Conservation (phyloP, 331 rosid species). For the Erythrophleum ivorense region DNA sequence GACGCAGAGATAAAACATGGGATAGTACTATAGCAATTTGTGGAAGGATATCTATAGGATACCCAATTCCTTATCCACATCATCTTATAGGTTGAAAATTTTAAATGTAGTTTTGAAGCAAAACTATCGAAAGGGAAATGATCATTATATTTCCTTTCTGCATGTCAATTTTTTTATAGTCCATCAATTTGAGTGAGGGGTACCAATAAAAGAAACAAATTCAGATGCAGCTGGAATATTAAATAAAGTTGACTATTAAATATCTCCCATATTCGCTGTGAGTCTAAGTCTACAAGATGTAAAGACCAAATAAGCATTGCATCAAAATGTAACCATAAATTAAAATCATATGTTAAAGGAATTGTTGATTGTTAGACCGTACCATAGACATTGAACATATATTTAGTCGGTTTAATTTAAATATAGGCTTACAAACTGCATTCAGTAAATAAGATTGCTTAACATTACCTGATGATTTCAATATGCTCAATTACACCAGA, state of each 20-base stretch:
- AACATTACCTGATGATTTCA: slow-evolving; percentile 59
- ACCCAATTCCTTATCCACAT: not conserved
- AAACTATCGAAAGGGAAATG: not conserved
- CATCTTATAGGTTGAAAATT: not conserved
- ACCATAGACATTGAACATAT: not conserved
- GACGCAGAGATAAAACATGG: not conserved
- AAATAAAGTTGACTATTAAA: not conserved
- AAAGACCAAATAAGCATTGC: slow-evolving; percentile 18
- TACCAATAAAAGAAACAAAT: not conserved
- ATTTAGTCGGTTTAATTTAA: not conserved
- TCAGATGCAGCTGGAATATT: not conserved
- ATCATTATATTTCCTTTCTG: not conserved
- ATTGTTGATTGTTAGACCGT: too few relatives aligned
- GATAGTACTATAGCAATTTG: not conserved
- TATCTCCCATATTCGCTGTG: not conserved
- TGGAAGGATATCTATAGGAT: not conserved
- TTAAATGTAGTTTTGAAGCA: not conserved
- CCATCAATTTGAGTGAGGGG: not conserved
- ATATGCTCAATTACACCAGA: slow-evolving; percentile 62
- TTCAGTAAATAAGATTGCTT: not conserved
- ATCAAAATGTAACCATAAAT: not conserved
- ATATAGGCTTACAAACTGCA: not conserved
- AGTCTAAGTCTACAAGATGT: slow-evolving; percentile 17
- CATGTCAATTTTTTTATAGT: not conserved
- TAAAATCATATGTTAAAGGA: not conserved